phyloP scores from a whole-genome alignment of 768 basidiomycete genomes.

The Amanita molliuscula region DNA sequence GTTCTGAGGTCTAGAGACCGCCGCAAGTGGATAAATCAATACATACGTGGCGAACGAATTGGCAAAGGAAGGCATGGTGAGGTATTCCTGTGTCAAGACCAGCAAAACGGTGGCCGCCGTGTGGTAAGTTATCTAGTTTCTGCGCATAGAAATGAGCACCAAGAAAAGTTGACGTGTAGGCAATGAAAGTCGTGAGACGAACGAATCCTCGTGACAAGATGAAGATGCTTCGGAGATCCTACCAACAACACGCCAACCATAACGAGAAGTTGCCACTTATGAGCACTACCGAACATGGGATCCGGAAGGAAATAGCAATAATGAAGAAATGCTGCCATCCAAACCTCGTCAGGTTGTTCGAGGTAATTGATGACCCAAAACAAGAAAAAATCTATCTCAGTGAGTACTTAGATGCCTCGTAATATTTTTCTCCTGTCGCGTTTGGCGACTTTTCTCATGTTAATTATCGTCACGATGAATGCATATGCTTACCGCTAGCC shows the following conservation, averaged over 20 bases:
- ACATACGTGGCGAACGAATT: constrained; percentile 32
- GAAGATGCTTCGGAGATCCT: constrained; percentile 36
- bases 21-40: constrained; percentile 54
- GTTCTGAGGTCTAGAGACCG: constrained; percentile 11
- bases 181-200: constrained; percentile 60
- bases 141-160: constrained; percentile 12
- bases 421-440: too few relatives aligned
- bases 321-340: constrained; percentile 82
- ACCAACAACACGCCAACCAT: constrained; percentile 18
- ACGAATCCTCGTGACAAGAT: constrained; percentile 57
- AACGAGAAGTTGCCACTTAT: constrained; percentile 21
- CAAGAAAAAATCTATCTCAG: constrained; percentile 81
- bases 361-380: constrained; percentile 82
- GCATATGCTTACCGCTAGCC: not conserved
- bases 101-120: constrained; percentile 19
- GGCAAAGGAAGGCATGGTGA: constrained; percentile 43
- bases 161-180: constrained; percentile 26
- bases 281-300: constrained; percentile 60
- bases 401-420: constrained; percentile 24
- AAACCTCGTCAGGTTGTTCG: constrained; percentile 69
- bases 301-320: constrained; percentile 81
- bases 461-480: not conserved
- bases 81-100: constrained; percentile 57
- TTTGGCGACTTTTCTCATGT: not conserved
- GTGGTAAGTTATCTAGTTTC: constrained; percentile 24